Conservation (phyloP, 805 yeast genomes). For the Sugiyamaella americana region DNA sequence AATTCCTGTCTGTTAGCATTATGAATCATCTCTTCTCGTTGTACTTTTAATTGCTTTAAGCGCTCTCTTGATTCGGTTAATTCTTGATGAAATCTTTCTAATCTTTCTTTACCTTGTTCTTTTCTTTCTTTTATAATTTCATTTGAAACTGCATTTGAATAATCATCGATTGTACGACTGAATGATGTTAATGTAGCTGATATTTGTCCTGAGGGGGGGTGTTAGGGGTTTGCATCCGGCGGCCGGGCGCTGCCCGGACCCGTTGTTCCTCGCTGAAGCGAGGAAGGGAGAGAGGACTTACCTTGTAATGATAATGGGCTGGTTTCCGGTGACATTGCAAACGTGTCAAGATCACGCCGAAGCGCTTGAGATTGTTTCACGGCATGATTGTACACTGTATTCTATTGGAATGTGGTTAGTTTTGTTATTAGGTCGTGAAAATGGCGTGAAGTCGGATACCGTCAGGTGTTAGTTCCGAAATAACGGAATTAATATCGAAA, state of each 20-base stretch:
- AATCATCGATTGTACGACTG: slow-evolving; percentile 68
- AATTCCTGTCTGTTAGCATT: slow-evolving; percentile 47
- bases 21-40: slow-evolving; percentile 48
- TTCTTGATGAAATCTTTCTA: slow-evolving; percentile 47
- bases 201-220: slow-evolving; percentile 58
- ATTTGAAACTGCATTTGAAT: slow-evolving; percentile 51
- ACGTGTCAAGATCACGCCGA: slow-evolving; percentile 57
- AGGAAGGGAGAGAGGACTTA: too few relatives aligned
- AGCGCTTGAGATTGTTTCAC: slow-evolving; percentile 74
- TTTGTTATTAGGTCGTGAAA: too few relatives aligned
- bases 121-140: slow-evolving; percentile 50
- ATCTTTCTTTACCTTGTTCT: slow-evolving; percentile 54
- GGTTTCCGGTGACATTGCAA: slow-evolving; percentile 51
- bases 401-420: too few relatives aligned
- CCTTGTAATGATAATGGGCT: slow-evolving; percentile 75
- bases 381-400: slow-evolving; percentile 85
- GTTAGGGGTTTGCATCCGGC: too few relatives aligned
- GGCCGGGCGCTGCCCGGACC: too few relatives aligned
- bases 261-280: too few relatives aligned
- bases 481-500: too few relatives aligned
- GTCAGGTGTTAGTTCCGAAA: too few relatives aligned
- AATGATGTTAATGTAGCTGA: slow-evolving; percentile 77
- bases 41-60: slow-evolving; percentile 48
- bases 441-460: too few relatives aligned
- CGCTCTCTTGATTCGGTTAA: slow-evolving; percentile 41